Evolutionary conservation across 1,139 yeast genomes (phyloP), one percentile per base, ranked within the genome.

Genomic region (Hyphopichia pseudoburtonii): DNA sequence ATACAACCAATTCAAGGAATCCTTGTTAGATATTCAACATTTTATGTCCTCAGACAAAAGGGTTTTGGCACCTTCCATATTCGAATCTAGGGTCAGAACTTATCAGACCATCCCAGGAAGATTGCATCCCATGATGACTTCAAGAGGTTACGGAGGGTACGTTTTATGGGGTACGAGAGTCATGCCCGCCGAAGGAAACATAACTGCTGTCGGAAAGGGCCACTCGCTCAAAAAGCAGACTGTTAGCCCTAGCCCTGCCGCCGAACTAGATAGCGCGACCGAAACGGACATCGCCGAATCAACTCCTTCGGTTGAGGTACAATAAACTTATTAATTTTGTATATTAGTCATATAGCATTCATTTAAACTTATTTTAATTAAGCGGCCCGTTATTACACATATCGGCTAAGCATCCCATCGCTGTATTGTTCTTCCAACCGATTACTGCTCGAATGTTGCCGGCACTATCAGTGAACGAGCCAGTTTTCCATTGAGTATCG

Each of bases 101-200:
- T 88, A 85, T 56, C 99, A 92, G 62, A 89, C 97, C 3, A 78
- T 92, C 21, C 89, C 95, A 10, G 98, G 98, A 6, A 80, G 95
- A 56, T 70, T 92, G 57, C 98, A 94, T 59, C 99, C 99, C 0
- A 62, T 82, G 42, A 94, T 92, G 99, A 86, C 97, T 1, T 82
- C 85, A 75, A 76, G 88, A 54, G 90, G 96, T 3, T 92, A 84
- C 40, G 97, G 97, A 35, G 99, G 99, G 0, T 92, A 81, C 56
- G 60, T 92, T 2, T 66, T 90, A 47, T 77, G 82, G 71, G 95
- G 94, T 5, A 78, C 87, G 11, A 71, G 86, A 36, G 97, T 92
- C 0, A 66, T 82, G 36, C 97, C 97, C 0, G 71, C 76, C 32
- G 82, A 76, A 27, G 69, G 57, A 16, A 70, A 70, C 25, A 69